phyloP scores from a whole-genome alignment of 805 yeast species.

The Monosporozyma yasuniensis region DNA sequence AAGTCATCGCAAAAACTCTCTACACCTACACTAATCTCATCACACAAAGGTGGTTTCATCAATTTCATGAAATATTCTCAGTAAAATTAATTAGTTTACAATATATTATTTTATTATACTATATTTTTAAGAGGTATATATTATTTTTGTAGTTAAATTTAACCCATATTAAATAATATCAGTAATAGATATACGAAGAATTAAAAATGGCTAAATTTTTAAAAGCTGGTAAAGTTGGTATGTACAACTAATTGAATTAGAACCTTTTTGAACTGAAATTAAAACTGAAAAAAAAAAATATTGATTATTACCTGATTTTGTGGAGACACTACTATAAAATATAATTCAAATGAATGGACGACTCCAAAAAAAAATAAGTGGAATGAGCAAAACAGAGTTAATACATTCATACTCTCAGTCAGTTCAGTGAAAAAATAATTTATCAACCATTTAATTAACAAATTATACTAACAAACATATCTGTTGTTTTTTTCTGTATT shows the following conservation, averaged over 20 bases:
- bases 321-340: too few relatives aligned
- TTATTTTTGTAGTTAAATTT: not conserved
- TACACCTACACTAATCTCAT: not conserved
- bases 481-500: too few relatives aligned
- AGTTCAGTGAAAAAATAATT: too few relatives aligned
- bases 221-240: constrained; percentile 97
- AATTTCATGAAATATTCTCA: not conserved
- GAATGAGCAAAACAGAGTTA: too few relatives aligned
- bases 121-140: not conserved
- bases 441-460: too few relatives aligned
- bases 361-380: too few relatives aligned
- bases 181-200: constrained; percentile 21
- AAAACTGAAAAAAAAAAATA: too few relatives aligned
- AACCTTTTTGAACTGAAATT: not conserved
- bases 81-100: not conserved
- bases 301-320: too few relatives aligned
- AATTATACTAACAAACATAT: constrained; percentile 1
- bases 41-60: not conserved
- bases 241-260: constrained; percentile 15
- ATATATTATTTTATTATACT: not conserved
- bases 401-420: too few relatives aligned
- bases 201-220: constrained; percentile 93
- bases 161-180: not conserved
- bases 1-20: not conserved
- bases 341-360: too few relatives aligned